Evolutionary conservation across 176 grass and related monocot species (phyloP).

Genomic region (Elaeis guineensis): DNA sequence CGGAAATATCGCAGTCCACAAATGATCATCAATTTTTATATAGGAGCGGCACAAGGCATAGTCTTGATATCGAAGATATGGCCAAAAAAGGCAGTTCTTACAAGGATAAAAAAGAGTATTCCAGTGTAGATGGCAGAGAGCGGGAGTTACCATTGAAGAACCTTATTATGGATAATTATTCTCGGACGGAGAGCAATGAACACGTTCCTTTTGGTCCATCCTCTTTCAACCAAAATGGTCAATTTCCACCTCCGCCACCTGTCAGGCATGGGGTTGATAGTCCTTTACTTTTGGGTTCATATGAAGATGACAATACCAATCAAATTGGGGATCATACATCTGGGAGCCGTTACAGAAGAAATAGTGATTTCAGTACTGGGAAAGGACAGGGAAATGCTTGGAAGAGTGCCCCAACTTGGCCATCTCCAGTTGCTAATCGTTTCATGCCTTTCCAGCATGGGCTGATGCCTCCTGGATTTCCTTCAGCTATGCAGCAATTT

Average conservation of each 20-base stretch:
- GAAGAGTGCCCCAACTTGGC: constrained; percentile 25
- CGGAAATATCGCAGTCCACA: constrained; percentile 21
- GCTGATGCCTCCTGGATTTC: constrained; percentile 27
- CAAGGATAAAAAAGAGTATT: no score
- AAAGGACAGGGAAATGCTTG: constrained; percentile 26
- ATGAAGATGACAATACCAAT: constrained; percentile 28
- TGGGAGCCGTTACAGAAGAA: constrained; percentile 27
- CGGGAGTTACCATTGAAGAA: constrained; percentile 9
- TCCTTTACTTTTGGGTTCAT: constrained; percentile 19
- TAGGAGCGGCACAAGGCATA: constrained; percentile 3
- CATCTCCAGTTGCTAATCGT: constrained; percentile 27
- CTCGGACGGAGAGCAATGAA: background rate
- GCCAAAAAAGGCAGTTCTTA: constrained; percentile 5
- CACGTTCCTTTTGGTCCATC: background rate
- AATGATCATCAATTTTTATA: constrained; percentile 23
- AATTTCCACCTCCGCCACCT: constrained; percentile 9
- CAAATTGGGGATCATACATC: constrained; percentile 22
- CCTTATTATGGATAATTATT: background rate
- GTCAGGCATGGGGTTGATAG: constrained; percentile 17
- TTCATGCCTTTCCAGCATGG: constrained; percentile 32
- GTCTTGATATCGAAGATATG: constrained; percentile 20
- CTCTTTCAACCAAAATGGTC: constrained; percentile 1
- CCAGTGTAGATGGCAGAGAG: background rate
- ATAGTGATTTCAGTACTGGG: constrained; percentile 22
- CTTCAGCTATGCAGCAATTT: constrained; percentile 25